These are phyloP conservation scores for Neonectria sp. DNA, from an alignment of 2,329 filamentous ascomycete genomes.

Conservation along the genomic window DNA sequence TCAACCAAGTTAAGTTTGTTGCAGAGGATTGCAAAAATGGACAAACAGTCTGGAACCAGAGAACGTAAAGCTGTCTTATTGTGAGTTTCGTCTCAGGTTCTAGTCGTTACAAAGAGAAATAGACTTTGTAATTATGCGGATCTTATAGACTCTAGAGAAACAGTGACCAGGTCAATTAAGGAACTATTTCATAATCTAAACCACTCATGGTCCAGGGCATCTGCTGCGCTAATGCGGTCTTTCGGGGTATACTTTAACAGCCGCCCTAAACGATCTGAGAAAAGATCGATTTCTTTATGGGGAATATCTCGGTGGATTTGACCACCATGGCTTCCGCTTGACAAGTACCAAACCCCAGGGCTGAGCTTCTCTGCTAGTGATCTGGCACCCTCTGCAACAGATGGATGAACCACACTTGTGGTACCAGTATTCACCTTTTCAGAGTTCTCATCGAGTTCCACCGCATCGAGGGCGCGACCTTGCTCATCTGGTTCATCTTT, in stretches of 20 bases:
- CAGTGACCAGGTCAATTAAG: too few species aligned
- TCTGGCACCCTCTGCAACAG: conserved; percentile 9
- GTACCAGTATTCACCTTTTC: not conserved
- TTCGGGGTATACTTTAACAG: not conserved
- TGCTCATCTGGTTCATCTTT: conserved; percentile 40
- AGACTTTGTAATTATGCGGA: too few species aligned
- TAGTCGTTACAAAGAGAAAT: too few species aligned
- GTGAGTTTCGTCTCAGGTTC: too few species aligned
- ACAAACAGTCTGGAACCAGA: too few species aligned
- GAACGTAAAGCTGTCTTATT: too few species aligned
- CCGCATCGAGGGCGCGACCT: conserved; percentile 23
- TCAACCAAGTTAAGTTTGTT: too few species aligned
- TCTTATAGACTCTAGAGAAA: too few species aligned
- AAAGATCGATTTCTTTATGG: not conserved
- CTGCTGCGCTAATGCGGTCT: not conserved
- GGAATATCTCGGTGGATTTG: conserved; percentile 4
- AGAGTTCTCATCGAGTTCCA: not conserved
- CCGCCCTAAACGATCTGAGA: conserved; percentile 1
- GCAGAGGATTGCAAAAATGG: too few species aligned
- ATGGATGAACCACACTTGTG: not conserved
- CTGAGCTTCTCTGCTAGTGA: conserved; percentile 35
- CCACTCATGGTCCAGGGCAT: conserved; percentile 10
- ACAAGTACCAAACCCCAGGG: conserved; percentile 22
- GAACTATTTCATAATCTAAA: not conserved
- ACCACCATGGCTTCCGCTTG: not conserved